Evolutionary conservation across 768 basidiomycete genomes (phyloP), one percentile per base, ranked within the genome.

Genomic region (Lepiota venenata): DNA sequence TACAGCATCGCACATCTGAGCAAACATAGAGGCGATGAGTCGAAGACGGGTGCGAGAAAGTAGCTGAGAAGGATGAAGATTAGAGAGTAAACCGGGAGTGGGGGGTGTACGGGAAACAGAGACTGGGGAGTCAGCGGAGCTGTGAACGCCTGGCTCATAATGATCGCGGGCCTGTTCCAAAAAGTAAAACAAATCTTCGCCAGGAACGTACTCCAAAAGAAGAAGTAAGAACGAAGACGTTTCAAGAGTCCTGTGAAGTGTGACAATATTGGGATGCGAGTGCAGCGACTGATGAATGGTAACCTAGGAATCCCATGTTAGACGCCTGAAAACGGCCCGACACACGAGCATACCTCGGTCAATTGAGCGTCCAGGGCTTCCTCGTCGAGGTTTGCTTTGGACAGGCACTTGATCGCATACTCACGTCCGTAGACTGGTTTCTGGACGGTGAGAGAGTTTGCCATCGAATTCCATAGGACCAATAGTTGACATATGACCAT

Each of bases 1-100:
- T 11, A 99, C 95, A 41, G 96, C 95, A 59, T 95, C 92, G 66
- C 96, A 98, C 96, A 99, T 99, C 73, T 98, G 97, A 16, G 84
- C 77, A 71, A 99, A 98, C 96, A 99, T 99, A 66, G 91, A 88
- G 2, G 94, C 85, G 64, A 99, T 93, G 60, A 99, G 83, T 14
- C 91, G 88, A 25, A 99, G 82, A 55, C 96, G 88, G 38, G 87
- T 88, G 52, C 84, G 83, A 22, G 91, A 91, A 50, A 99, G 86
- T 29, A 97, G 76, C 59, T 93, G 87, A 27, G 82, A 78, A 42
- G 84, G 91, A 66, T 82, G 85, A 63, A 85, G 81, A 58, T 85
- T 88, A 32, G 93, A 89, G 46, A 99, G 86, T 47, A 99, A 81
- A 42, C 88, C 88, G 20, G 96, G 96, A 3, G 95, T 97, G 1